phyloP scores from a whole-genome alignment of 805 yeast genomes.

The Ogataea dorogensis region DNA sequence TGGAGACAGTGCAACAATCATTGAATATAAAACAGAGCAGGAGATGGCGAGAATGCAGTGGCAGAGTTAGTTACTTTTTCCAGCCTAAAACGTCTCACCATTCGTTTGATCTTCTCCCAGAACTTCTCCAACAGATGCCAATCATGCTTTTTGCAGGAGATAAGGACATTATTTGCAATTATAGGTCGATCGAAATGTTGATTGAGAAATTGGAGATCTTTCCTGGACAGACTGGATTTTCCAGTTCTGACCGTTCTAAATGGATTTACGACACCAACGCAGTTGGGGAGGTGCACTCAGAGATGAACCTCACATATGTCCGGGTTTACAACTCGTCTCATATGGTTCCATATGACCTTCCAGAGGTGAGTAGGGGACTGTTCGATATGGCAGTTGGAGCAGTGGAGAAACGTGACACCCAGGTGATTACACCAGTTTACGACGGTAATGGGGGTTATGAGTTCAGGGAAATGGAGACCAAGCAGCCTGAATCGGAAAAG shows the following conservation, averaged over 20 bases:
- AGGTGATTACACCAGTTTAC: constrained; percentile 31
- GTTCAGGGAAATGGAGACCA: constrained; percentile 7
- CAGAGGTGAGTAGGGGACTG: constrained; percentile 66
- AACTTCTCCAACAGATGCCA: constrained; percentile 54
- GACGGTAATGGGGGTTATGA: constrained; percentile 6
- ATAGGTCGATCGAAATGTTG: constrained; percentile 53
- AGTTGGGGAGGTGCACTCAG: constrained; percentile 44
- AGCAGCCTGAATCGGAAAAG: constrained; percentile 3
- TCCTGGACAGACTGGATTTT: constrained; percentile 58
- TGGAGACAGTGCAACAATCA: constrained; percentile 43
- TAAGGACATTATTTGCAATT: constrained; percentile 85
- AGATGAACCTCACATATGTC: constrained; percentile 73
- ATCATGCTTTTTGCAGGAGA: constrained; percentile 83
- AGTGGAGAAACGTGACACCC: constrained; percentile 25
- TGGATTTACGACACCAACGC: constrained; percentile 45
- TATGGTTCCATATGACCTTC: constrained; percentile 88
- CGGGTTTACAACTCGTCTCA: constrained; percentile 78
- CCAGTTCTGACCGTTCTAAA: constrained; percentile 28
- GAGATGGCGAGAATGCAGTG: constrained; percentile 78
- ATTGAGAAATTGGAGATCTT: constrained; percentile 57
- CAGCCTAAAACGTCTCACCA: constrained; percentile 54
- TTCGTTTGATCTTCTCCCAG: constrained; percentile 65
- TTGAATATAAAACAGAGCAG: constrained; percentile 45
- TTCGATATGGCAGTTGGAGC: constrained; percentile 50
- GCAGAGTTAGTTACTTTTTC: constrained; percentile 52